A percentile compares a stretch with the other conserved stretches of the same genome.
Evolutionary conservation across 2,329 filamentous ascomycete species (phyloP).

Genomic region (Diplodia intermedia): DNA sequence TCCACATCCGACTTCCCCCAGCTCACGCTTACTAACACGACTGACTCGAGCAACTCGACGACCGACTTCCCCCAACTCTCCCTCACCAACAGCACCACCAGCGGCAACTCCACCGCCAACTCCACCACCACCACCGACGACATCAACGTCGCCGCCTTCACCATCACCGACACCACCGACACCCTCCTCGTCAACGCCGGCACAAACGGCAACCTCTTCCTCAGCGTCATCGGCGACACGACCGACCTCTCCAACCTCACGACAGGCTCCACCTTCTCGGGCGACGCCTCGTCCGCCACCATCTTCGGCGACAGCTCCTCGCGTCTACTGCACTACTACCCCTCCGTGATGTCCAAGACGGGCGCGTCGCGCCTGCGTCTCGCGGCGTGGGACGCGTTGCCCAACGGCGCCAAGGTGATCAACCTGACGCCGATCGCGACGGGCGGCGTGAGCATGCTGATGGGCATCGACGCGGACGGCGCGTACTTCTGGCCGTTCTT

Average conservation of each 20-base stretch:
- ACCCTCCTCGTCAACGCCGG: slow-evolving; percentile 10
- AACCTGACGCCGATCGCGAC: slow-evolving; percentile 30
- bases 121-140: neutral
- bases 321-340: slow-evolving; percentile 33
- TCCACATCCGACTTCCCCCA: slow-evolving; percentile 6
- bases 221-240: slow-evolving; percentile 21
- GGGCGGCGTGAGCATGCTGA: slow-evolving; percentile 14
- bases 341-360: slow-evolving; percentile 28
- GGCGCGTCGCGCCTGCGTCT: slow-evolving; percentile 35
- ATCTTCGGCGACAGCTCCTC: slow-evolving; percentile 21
- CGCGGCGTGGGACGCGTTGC: slow-evolving; percentile 33
- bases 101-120: neutral
- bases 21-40: slow-evolving; percentile 7
- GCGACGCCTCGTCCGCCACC: slow-evolving; percentile 15
- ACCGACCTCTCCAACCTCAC: slow-evolving; percentile 30
- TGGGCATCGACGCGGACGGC: slow-evolving; percentile 32
- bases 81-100: neutral
- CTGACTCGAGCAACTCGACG: neutral
- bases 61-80: neutral
- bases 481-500: slow-evolving; percentile 35
- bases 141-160: neutral
- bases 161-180: slow-evolving; percentile 8
- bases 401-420: slow-evolving; percentile 32
- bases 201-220: slow-evolving; percentile 20
- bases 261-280: neutral